Evolutionary conservation across 2,329 filamentous ascomycete genomes (phyloP).

Genomic region (Parastagonospora nodorum): DNA sequence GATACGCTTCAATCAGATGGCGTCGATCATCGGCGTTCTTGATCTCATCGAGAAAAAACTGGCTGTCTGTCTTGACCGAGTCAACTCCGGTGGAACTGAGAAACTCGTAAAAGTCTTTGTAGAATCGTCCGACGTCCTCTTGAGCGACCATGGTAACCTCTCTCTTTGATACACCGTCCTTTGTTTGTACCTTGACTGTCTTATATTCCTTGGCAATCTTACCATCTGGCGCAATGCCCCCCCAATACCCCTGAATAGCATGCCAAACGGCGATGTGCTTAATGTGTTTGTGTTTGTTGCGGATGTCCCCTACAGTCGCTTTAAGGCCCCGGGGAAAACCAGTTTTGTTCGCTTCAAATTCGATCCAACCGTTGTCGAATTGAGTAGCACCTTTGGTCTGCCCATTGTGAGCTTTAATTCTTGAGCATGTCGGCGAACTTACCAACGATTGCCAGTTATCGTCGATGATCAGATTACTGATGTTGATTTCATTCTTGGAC

Average conservation of each 20-base stretch:
- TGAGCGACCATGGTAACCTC: slow-evolving; percentile 75
- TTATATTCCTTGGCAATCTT: slow-evolving; percentile 79
- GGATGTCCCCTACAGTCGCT: slow-evolving; percentile 70
- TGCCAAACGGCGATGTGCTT: slow-evolving; percentile 94
- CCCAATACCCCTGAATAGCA: slow-evolving; percentile 70
- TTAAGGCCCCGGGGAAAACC: slow-evolving; percentile 83
- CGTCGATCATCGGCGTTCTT: slow-evolving; percentile 70
- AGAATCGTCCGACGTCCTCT: slow-evolving; percentile 76
- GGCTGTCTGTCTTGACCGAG: slow-evolving; percentile 89
- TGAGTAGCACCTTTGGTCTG: slow-evolving; percentile 54
- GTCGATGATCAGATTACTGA: slow-evolving; percentile 90
- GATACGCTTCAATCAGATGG: slow-evolving; percentile 73
- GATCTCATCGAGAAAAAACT: slow-evolving; percentile 85
- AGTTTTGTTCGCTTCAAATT: slow-evolving; percentile 82
- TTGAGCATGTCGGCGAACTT: neutral
- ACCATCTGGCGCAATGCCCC: slow-evolving; percentile 77
- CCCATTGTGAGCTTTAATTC: neutral
- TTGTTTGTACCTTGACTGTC: slow-evolving; percentile 65
- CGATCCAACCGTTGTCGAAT: slow-evolving; percentile 63
- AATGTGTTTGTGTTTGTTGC: slow-evolving; percentile 71
- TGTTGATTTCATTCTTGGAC: slow-evolving; percentile 70
- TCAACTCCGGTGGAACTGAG: slow-evolving; percentile 76
- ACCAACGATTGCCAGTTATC: slow-evolving; percentile 74
- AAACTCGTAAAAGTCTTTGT: slow-evolving; percentile 90
- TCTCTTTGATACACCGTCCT: slow-evolving; percentile 63